phyloP scores from a whole-genome alignment of 805 yeast species.

The Candida coquimbonensis region DNA sequence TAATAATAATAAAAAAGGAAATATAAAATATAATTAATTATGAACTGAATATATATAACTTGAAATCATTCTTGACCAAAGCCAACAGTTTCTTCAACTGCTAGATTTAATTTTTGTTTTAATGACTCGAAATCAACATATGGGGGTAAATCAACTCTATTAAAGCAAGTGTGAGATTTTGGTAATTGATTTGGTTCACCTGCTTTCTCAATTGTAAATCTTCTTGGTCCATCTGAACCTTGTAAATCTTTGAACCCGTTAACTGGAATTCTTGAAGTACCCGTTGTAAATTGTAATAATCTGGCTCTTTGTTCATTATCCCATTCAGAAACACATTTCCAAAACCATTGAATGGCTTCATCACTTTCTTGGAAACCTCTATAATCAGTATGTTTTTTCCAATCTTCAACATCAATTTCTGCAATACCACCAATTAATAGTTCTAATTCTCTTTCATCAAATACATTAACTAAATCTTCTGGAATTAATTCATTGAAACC shows the following conservation, averaged over 20 bases:
- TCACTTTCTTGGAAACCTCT: slow-evolving; percentile 96
- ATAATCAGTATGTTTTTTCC: slow-evolving; percentile 98
- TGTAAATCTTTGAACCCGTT: slow-evolving; percentile 98
- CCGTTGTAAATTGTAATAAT: slow-evolving; percentile 93
- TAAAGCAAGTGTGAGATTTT: slow-evolving; percentile 97
- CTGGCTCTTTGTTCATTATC: slow-evolving; percentile 96
- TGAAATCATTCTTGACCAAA: slow-evolving; percentile 84
- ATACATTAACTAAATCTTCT: slow-evolving; percentile 91
- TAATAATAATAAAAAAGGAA: too few species aligned
- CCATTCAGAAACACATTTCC: slow-evolving; percentile 92
- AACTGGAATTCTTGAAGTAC: slow-evolving; percentile 98
- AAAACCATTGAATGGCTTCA: slow-evolving; percentile 97
- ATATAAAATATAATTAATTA: too few species aligned
- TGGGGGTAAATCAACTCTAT: slow-evolving; percentile 96
- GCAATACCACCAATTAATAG: slow-evolving; percentile 96
- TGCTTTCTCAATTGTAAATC: slow-evolving; percentile 97
- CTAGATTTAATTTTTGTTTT: slow-evolving; percentile 86
- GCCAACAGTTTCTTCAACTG: slow-evolving; percentile 98
- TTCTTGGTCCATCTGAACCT: slow-evolving; percentile 98
- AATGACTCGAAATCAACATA: slow-evolving; percentile 77
- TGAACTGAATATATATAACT: too few species aligned
- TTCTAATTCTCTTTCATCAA: slow-evolving; percentile 96
- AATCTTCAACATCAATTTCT: slow-evolving; percentile 95
- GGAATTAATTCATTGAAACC: slow-evolving; percentile 98
- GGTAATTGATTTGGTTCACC: slow-evolving; percentile 92